Percentiles rank a stretch among this genome's conserved stretches.
These are phyloP conservation scores for Fusarium duplospermum DNA, from an alignment of 2,329 filamentous ascomycete species.

Conservation along the genomic window DNA sequence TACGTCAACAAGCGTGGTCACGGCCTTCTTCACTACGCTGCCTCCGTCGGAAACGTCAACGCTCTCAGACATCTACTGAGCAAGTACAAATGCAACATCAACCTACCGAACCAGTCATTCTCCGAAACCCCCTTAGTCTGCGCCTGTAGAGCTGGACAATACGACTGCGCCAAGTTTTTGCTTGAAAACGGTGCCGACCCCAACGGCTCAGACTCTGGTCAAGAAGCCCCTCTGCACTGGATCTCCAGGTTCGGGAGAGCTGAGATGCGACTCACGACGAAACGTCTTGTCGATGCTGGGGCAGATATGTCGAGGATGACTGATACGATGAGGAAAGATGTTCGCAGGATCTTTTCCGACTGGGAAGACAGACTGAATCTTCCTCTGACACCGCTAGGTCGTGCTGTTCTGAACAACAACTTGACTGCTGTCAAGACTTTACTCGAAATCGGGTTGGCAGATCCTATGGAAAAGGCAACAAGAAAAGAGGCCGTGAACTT, in stretches of 20 bases:
- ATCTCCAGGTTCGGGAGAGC: background rate
- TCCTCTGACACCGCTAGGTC: background rate
- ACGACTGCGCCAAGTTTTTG: background rate
- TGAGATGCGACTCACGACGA: background rate
- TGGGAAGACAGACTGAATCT: conserved; percentile 1
- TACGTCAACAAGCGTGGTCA: conserved; percentile 4
- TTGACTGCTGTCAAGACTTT: background rate
- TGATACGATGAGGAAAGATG: background rate
- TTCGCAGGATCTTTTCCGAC: background rate
- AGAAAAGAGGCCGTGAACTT: background rate
- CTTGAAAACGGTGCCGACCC: background rate
- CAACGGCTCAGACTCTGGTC: background rate
- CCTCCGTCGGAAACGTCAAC: background rate
- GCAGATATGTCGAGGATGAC: background rate
- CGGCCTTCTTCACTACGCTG: background rate
- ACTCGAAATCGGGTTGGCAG: background rate
- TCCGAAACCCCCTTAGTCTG: conserved; percentile 3
- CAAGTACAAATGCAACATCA: conserved; percentile 3
- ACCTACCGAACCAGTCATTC: background rate
- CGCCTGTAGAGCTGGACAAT: background rate
- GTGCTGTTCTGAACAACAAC: background rate
- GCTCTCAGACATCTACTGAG: background rate
- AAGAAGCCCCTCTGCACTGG: conserved; percentile 4
- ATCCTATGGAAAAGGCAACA: background rate
- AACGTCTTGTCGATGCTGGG: background rate